Percentiles rank a stretch among this genome's conserved stretches.
Evolutionary conservation across 768 basidiomycete species (phyloP).

Genomic region (Termitomyces sp.): DNA sequence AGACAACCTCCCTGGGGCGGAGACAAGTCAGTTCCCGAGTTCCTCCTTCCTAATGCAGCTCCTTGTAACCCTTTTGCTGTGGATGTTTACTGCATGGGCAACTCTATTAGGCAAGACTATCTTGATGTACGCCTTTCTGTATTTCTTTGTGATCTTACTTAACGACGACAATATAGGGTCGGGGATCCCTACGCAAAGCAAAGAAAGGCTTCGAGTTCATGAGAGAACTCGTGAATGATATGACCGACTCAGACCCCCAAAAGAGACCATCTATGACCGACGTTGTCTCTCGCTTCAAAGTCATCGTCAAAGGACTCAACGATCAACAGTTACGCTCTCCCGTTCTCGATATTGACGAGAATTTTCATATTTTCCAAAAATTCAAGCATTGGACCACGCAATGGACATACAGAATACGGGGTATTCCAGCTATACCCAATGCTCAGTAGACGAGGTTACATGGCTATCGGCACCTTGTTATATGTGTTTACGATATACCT

Average conservation of each 20-base stretch:
- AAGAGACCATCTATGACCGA: conserved; percentile 27
- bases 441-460: too few relatives aligned
- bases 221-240: background rate
- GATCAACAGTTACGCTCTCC: conserved; percentile 23
- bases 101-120: background rate
- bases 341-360: conserved; percentile 4
- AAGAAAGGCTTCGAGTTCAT: background rate
- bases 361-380: background rate
- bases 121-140: too few relatives aligned
- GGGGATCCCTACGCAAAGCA: too few relatives aligned
- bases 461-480: too few relatives aligned
- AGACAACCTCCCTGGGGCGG: conserved; percentile 29
- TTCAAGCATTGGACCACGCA: too few relatives aligned
- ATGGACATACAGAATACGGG: background rate
- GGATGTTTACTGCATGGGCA: background rate
- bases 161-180: too few relatives aligned
- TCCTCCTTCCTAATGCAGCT: background rate
- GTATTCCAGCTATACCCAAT: background rate
- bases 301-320: background rate
- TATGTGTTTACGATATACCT: too few relatives aligned
- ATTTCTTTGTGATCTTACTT: too few relatives aligned
- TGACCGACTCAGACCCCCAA: conserved; percentile 19
- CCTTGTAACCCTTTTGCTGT: background rate
- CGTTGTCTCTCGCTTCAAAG: conserved; percentile 12
- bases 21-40: conserved; percentile 33